These are phyloP conservation scores for Lipomyces orientalis DNA, from an alignment of 805 yeast genomes.

Conservation along the genomic window DNA sequence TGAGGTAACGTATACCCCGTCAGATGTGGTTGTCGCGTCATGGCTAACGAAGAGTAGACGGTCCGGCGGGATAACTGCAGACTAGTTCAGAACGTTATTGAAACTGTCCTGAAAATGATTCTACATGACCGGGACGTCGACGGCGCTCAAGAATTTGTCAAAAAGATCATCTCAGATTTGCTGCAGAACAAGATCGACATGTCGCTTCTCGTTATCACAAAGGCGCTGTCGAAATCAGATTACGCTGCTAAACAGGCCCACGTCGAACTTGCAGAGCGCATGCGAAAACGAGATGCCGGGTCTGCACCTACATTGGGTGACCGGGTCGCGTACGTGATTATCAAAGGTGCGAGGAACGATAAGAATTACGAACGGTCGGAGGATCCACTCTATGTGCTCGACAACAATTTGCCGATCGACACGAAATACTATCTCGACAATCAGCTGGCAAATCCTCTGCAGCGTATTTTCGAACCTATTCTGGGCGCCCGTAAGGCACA, in stretches of 20 bases:
- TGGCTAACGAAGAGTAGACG: slow-evolving; percentile 51
- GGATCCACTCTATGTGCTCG: slow-evolving; percentile 92
- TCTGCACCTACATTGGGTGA: slow-evolving; percentile 97
- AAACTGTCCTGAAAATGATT: slow-evolving; percentile 82
- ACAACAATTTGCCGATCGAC: slow-evolving; percentile 90
- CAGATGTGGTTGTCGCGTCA: background rate
- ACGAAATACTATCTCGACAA: slow-evolving; percentile 92
- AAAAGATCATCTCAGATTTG: slow-evolving; percentile 84
- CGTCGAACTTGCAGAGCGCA: slow-evolving; percentile 92
- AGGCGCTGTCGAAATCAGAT: slow-evolving; percentile 85
- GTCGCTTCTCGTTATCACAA: slow-evolving; percentile 91
- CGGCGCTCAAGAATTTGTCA: slow-evolving; percentile 84
- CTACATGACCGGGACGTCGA: slow-evolving; percentile 85
- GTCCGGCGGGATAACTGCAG: slow-evolving; percentile 98
- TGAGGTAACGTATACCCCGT: slow-evolving; percentile 50
- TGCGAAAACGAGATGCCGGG: slow-evolving; percentile 96
- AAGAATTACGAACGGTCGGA: slow-evolving; percentile 95
- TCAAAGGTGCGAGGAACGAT: slow-evolving; percentile 74
- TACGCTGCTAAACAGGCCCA: slow-evolving; percentile 98
- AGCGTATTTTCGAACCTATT: slow-evolving; percentile 93
- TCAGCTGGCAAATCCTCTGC: slow-evolving; percentile 88
- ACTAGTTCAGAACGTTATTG: slow-evolving; percentile 91
- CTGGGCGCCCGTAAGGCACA: slow-evolving; percentile 84
- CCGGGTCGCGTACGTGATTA: slow-evolving; percentile 96
- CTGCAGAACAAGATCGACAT: slow-evolving; percentile 90